Percentiles rank a stretch among this genome's conserved stretches.
Conservation (phyloP, 257 asterid genomes). For the Thymus mandschuricus region DNA sequence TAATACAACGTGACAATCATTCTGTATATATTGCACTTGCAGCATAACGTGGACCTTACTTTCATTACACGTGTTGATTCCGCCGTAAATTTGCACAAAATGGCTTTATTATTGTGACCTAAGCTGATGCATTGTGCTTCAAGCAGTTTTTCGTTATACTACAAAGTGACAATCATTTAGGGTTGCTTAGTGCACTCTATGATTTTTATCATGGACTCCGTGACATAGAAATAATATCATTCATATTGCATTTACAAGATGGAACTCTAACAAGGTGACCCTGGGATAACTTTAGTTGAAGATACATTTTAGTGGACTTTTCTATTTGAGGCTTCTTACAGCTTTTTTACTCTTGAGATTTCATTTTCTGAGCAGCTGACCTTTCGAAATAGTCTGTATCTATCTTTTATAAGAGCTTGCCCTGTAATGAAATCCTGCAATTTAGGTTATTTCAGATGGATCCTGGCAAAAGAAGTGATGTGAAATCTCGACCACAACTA, state of each 20-base stretch:
- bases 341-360: not conserved
- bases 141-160: not conserved
- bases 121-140: not conserved
- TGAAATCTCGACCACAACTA: not conserved
- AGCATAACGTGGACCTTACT: not conserved
- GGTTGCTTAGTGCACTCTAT: conserved; percentile 2
- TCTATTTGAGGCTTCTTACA: not conserved
- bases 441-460: conserved; percentile 6
- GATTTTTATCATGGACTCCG: not conserved
- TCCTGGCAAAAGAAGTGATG: conserved; percentile 1
- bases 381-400: not conserved
- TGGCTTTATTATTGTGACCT: not conserved
- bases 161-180: not conserved
- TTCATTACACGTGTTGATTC: not conserved
- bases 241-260: not conserved
- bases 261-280: not conserved
- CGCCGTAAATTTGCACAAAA: not conserved
- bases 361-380: not conserved
- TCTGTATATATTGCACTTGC: not conserved
- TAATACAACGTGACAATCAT: no score
- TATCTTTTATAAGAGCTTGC: not conserved
- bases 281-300: not conserved
- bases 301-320: not conserved
- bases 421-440: not conserved
- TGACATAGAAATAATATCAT: not conserved